phyloP scores from a whole-genome alignment of 2,329 filamentous ascomycete genomes.

The Phyllosticta paracitricarpa region DNA sequence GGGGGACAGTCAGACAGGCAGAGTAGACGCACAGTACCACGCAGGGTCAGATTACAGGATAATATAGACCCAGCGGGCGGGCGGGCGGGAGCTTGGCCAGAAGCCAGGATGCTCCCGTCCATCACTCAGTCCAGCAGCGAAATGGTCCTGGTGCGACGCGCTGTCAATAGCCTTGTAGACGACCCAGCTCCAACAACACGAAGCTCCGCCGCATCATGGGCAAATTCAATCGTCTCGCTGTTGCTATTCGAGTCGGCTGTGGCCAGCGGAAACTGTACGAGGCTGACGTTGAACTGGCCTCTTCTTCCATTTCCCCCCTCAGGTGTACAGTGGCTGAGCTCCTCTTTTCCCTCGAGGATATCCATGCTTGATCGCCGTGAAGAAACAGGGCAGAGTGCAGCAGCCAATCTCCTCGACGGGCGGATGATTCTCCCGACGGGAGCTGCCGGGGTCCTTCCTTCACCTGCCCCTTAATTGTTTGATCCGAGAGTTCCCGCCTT shows the following conservation, averaged over 20 bases:
- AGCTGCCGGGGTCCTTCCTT: background rate
- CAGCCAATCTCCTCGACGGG: background rate
- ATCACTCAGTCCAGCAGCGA: background rate
- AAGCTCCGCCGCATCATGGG: background rate
- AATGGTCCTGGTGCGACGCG: background rate
- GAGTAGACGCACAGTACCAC: background rate
- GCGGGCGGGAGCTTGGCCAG: background rate
- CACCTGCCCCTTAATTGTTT: background rate
- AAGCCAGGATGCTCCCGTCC: background rate
- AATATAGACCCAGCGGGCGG: background rate
- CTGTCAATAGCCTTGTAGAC: background rate
- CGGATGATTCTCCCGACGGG: background rate
- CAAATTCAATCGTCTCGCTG: background rate
- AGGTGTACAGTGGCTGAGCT: background rate
- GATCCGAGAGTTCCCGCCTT: background rate
- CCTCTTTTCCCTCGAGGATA: background rate
- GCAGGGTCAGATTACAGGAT: background rate
- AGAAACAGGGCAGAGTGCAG: background rate
- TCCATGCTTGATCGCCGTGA: background rate
- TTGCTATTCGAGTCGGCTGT: background rate
- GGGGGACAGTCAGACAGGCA: background rate
- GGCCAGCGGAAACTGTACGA: background rate
- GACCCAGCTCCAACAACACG: background rate
- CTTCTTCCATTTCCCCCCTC: background rate
- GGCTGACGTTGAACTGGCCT: background rate